phyloP scores from a whole-genome alignment of 352 stramenopile species.

The Phytophthora melonis region DNA sequence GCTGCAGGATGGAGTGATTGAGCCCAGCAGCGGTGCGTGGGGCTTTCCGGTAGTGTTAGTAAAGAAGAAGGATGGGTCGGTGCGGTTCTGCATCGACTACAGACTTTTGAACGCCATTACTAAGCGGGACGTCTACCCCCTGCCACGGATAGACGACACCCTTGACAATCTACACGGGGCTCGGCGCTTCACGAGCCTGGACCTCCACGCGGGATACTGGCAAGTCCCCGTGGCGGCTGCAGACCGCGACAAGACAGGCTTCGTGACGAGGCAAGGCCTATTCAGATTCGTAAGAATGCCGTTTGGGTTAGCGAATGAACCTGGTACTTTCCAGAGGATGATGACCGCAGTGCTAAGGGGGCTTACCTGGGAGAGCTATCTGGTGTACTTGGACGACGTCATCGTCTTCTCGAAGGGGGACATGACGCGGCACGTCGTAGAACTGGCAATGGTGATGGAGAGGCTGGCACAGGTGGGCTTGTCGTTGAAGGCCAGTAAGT shows the following conservation, averaged over 20 bases:
- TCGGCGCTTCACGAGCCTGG: slow-evolving; percentile 18
- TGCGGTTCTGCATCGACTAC: background rate
- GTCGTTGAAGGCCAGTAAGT: no score
- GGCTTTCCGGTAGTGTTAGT: background rate
- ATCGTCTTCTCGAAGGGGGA: background rate
- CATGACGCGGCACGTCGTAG: no score
- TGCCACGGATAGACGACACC: slow-evolving; percentile 34
- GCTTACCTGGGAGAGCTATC: background rate
- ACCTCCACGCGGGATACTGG: no score
- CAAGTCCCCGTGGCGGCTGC: slow-evolving; percentile 5
- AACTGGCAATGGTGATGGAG: no score
- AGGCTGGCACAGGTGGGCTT: no score
- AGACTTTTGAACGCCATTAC: background rate
- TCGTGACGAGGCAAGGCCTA: background rate
- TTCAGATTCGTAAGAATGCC: background rate
- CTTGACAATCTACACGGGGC: slow-evolving; percentile 20
- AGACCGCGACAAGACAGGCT: slow-evolving; percentile 35
- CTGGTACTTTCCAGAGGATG: background rate
- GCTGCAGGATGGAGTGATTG: background rate
- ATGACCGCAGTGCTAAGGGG: background rate
- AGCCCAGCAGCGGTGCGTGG: background rate
- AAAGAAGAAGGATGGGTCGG: background rate
- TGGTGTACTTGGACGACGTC: background rate
- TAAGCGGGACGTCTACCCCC: slow-evolving; percentile 29
- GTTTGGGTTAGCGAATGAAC: background rate